Conservation (phyloP, 495 filamentous ascomycete genomes). For the Usnea hakonensis region DNA sequence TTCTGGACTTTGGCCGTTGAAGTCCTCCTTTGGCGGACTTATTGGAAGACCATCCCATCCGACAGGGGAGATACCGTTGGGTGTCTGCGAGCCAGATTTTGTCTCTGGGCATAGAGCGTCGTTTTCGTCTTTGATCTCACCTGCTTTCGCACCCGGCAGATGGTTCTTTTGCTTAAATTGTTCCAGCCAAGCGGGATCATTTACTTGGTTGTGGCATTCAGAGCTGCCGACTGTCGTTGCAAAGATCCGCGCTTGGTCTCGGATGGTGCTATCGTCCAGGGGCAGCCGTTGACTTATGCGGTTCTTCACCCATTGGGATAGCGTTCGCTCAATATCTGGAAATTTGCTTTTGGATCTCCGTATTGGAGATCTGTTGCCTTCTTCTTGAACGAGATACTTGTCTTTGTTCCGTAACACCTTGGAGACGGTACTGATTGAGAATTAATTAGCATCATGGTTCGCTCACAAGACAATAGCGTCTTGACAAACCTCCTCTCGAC, state of each 20-base stretch:
- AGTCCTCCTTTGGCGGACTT: slow-evolving; percentile 59
- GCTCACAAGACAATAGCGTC: background rate
- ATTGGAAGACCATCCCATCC: slow-evolving; percentile 58
- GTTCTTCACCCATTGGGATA: slow-evolving; percentile 81
- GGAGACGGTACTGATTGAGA: slow-evolving; percentile 71
- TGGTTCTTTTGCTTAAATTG: slow-evolving; percentile 95
- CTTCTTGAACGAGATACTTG: slow-evolving; percentile 86
- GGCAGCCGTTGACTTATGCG: slow-evolving; percentile 66
- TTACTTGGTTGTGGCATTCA: slow-evolving; percentile 69
- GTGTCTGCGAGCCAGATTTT: slow-evolving; percentile 56
- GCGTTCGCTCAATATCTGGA: slow-evolving; percentile 90
- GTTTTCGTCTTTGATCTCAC: slow-evolving; percentile 31
- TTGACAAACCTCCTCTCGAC: slow-evolving; percentile 82
- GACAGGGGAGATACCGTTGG: slow-evolving; percentile 63
- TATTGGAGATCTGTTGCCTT: slow-evolving; percentile 78
- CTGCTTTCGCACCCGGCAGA: slow-evolving; percentile 55
- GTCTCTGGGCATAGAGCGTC: slow-evolving; percentile 34
- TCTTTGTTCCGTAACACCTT: slow-evolving; percentile 96
- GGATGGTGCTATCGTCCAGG: slow-evolving; percentile 75
- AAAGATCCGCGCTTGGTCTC: slow-evolving; percentile 82
- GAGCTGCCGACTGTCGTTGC: slow-evolving; percentile 65
- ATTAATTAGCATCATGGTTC: slow-evolving; percentile 3
- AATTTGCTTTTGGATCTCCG: slow-evolving; percentile 87
- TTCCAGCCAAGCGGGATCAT: slow-evolving; percentile 76
- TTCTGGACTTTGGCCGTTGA: slow-evolving; percentile 45